Base-by-base conservation (phyloP, 1,284 basidiomycete species). In the Cryptococcus sp. region DNA sequence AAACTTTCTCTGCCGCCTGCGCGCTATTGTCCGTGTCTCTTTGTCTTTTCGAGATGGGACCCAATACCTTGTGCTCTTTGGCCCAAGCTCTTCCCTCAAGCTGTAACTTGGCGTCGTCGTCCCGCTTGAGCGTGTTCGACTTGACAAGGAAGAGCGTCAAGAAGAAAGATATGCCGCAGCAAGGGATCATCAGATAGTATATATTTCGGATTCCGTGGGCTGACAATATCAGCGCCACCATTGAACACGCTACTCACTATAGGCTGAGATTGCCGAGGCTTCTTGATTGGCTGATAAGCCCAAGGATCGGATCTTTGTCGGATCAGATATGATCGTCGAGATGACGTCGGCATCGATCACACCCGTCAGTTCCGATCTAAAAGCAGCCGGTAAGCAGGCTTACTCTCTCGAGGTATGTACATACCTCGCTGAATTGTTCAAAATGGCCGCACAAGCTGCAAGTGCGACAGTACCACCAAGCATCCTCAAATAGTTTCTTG, bases 61-160 rank as follows among this genome's bases (percentile, higher is more conserved):
- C 38, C 49, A 55, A 57, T 16, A 19, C 59, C 46, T 65, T 65
- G 49, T 64, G 65, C 39, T 55, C 58, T 41, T 70, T 59, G 3
- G 66, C 57, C 70, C 73, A 70, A 25, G 65, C 65, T 47, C 74
- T 73, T 8, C 64, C 70, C 46, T 69, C 68, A 15, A 52, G 65
- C 57, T 73, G 74, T 57, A 66, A 55, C 41, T 51, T 61, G n/a
- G 55, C 66, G 44, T 74, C 74, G 50, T 76, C 74, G 13, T 34
- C 67, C 11, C 72, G 62, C n/a, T 59, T 65, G 22, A 74, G 56
- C 3, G 57, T 46, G 19, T 68, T 62, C 50, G 57, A 52, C 50
- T 69, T 67, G 53, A 71, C 60, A 39, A 68, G 70, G 62, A 70
- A 67, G 15, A 72, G 41, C 13, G 65, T 65, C 29, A 74, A 50